Evolutionary conservation across 495 filamentous ascomycete genomes (phyloP).

Genomic region (Elaphomyces granulatus): DNA sequence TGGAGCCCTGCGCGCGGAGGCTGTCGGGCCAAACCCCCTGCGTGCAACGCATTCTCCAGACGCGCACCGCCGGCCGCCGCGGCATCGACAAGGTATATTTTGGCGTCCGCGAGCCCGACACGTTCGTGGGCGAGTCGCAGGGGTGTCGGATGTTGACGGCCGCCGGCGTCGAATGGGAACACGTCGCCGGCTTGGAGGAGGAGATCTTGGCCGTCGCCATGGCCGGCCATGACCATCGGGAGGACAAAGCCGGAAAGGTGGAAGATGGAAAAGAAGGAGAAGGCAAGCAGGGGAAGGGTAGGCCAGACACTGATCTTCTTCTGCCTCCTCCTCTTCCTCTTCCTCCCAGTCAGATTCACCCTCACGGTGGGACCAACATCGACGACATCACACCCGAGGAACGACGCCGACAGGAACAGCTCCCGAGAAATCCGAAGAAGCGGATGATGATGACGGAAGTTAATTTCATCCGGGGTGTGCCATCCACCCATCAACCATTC

Average conservation of each 20-base stretch:
- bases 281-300: too few species aligned
- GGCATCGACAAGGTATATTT: conserved; percentile 70
- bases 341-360: not conserved
- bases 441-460: conserved; percentile 24
- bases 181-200: conserved; percentile 61
- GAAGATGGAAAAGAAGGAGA: conserved; percentile 15
- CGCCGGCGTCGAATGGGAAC: conserved; percentile 59
- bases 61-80: conserved; percentile 25
- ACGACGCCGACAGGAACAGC: conserved; percentile 18
- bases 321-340: too few species aligned
- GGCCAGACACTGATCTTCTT: too few species aligned
- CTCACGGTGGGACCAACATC: conserved; percentile 13
- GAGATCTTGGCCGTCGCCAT: conserved; percentile 70
- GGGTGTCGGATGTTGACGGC: conserved; percentile 54
- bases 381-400: conserved; percentile 26
- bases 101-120: conserved; percentile 77
- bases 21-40: conserved; percentile 73
- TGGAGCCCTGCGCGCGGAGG: conserved; percentile 80
- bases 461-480: too few species aligned
- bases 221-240: conserved; percentile 52
- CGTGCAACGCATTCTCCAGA: conserved; percentile 60
- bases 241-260: conserved; percentile 21
- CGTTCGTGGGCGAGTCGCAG: conserved; percentile 69
- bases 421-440: conserved; percentile 33
- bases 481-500: too few species aligned